Conservation (phyloP, 441 rosid species). For the Flueggea neowawraea region DNA sequence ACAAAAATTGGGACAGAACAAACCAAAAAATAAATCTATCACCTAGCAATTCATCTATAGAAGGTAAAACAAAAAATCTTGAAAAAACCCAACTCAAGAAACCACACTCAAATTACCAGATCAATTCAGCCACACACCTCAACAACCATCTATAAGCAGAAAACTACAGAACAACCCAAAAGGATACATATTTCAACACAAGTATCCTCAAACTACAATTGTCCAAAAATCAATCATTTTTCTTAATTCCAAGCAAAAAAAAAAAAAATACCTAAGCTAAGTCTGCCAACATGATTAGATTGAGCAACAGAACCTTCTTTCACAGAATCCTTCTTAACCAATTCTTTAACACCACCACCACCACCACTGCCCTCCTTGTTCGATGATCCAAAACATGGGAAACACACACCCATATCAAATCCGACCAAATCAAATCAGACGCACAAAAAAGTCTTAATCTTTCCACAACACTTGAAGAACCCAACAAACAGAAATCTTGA, state of each 20-base stretch:
- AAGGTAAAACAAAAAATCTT: too few species aligned
- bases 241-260: neutral
- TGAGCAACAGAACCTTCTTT: conserved; percentile 75
- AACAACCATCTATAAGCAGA: conserved; percentile 19
- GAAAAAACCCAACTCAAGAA: too few species aligned
- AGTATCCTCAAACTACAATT: conserved; percentile 15
- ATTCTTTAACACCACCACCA: conserved; percentile 49
- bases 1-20: too few species aligned
- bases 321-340: conserved; percentile 61
- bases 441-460: conserved; percentile 26
- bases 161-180: conserved; percentile 21
- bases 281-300: conserved; percentile 57
- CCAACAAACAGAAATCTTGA: neutral
- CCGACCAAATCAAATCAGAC: conserved; percentile 33
- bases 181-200: conserved; percentile 31
- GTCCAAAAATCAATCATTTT: neutral
- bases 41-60: too few species aligned
- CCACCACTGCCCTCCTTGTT: conserved; percentile 48
- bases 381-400: conserved; percentile 96
- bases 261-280: conserved; percentile 53
- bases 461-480: conserved; percentile 24
- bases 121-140: conserved; percentile 30
- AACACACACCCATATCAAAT: conserved; percentile 95
- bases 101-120: conserved; percentile 12
- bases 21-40: too few species aligned